Evolutionary conservation across 2,329 filamentous ascomycete species (phyloP), one percentile per base, ranked within the genome.

Genomic region (Talaromyces verruculosus): DNA sequence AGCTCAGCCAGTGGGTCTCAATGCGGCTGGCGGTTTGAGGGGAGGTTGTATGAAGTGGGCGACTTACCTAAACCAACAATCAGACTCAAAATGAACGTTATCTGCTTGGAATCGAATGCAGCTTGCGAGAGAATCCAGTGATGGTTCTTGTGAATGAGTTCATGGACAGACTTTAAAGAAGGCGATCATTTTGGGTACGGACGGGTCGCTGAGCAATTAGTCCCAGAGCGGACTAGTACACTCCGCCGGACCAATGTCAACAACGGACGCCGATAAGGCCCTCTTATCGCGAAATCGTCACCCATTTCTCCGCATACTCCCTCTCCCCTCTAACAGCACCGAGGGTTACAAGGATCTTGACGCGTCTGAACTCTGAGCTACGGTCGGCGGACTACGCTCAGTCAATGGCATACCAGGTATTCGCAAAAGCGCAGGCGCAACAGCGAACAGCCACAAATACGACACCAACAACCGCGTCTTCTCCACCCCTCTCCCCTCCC

Each of bases 331-430:
- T n/a, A 17, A 37, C 13, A 57, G 22, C 47, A 63, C 47, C 47
- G 6, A 25, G 28, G 3, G 39, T 22, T n/a, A 33, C 61, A 47
- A n/a, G 17, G 5, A 28, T 57, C 35, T 17, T n/a, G 39, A 64
- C 39, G 22, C 39, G 17, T 59, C 11, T 45, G 22, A 28, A 7
- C 35, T 19, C 15, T 60, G 57, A 60, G 13, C 33, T 58, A 41
- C 22, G 15, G 57, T 35, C 35, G 19, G 19, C 57, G 11, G 37
- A n/a, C n/a, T 8, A 43, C 57, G 33, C n/a, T 57, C 11, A 45
- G 61, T 25, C 35, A 55, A 79, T 79, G 77, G 75, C 76, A 25
- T 76, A 78, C 62, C 76, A 78, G 64, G 73, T 78, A 65, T 79
- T 78, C 66, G 68, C 74, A 63, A 78, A 77, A 67, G 70, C 70